Base-by-base conservation (phyloP, 1,284 basidiomycete genomes). In the Moesziomyces globuligerus region DNA sequence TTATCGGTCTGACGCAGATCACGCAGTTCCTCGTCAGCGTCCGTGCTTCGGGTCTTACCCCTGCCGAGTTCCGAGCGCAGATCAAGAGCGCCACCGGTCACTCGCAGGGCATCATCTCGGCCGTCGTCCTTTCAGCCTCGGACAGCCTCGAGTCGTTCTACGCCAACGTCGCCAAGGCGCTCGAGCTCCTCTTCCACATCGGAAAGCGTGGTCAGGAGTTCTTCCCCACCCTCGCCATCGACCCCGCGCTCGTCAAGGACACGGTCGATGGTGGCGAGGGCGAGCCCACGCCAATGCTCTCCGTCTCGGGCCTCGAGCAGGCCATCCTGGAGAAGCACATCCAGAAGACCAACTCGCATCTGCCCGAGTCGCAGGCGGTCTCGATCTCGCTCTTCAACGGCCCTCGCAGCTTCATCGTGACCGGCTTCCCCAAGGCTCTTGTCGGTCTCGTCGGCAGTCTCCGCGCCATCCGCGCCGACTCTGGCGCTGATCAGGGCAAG, bases 1-100 rank as follows among this genome's bases (percentile, higher is more conserved):
- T 98, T 59, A 98, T 98, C 81, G 95, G 95, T 47, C 87, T 98
- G 54, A 95, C 94, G 3, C 95, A 98, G 83, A 90, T 98, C 79
- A 88, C 89, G 7, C 95, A 98, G 82, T 98, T 96, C 84, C 87
- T 96, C 67, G 87, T 91, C 53, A 87, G 90, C 24, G 90, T 90
- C 80, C 89, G 89, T 48, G 89, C 91, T 52, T 85, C 89, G 24
- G 88, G 89, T 54, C 84, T 94, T 42, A 88, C 87, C 15, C 94
- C 94, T 0, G 91, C 89, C 18, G 88, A 94, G 77, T 87, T 96
- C 81, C 88, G 91, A 48, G 84, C 86, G 43, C 87, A 88, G 54
- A 87, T 97, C 70, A 86, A 88, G 28, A 95, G 94, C 48, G 89
- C 93, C 6, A 98, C 95, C 11, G 95, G 95, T 43, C 95, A 98